Conservation (phyloP, 441 rosid genomes). For the Adansonia gregorii region DNA sequence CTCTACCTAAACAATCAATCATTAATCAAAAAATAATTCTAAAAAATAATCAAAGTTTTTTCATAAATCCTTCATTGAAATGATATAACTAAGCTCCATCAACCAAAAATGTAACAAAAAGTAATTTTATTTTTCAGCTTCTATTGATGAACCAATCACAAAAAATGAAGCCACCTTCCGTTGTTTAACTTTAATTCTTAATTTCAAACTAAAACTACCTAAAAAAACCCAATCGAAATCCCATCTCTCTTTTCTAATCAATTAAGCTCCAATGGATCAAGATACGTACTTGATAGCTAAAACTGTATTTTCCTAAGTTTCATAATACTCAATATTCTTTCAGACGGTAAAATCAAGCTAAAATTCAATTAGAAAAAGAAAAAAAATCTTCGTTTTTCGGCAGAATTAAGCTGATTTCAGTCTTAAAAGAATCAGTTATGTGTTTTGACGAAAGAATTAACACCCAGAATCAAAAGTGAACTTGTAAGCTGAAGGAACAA, state of each 20-base stretch:
- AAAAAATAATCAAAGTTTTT: background rate
- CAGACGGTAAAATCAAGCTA: background rate
- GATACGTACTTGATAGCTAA: background rate
- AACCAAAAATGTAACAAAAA: background rate
- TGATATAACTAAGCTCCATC: background rate
- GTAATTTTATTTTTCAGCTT: background rate
- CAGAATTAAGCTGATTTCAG: background rate
- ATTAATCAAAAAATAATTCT: too few species aligned
- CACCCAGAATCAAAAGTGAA: background rate
- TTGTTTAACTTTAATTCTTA: background rate
- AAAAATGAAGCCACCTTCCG: background rate
- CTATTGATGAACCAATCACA: background rate
- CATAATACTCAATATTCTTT: background rate
- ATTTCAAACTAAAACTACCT: background rate
- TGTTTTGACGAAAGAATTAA: background rate
- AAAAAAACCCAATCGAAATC: background rate
- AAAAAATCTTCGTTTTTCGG: background rate
- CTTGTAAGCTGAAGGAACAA: background rate
- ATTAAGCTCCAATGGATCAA: background rate
- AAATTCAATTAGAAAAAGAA: background rate
- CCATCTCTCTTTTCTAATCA: background rate
- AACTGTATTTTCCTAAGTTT: background rate
- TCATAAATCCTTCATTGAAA: slow-evolving; percentile 11
- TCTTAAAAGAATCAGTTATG: background rate
- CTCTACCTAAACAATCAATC: too few species aligned